A percentile compares a stretch with the other conserved stretches of the same genome.
Conservation (phyloP, 1,284 basidiomycete species). For the Cryptococcus sp. region DNA sequence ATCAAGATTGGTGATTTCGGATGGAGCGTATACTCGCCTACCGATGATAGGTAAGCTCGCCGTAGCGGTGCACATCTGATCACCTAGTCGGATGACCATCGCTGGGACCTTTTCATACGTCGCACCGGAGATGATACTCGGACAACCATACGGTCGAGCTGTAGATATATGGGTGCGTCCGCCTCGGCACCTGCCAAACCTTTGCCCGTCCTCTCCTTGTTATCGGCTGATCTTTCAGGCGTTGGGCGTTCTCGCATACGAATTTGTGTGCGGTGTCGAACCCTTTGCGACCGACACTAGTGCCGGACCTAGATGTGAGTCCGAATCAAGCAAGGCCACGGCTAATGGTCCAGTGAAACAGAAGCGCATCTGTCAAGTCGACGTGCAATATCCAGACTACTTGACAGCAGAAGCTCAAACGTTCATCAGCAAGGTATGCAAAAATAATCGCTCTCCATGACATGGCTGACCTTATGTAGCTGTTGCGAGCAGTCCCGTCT, state of each 20-base stretch:
- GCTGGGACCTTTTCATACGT: constrained; percentile 94
- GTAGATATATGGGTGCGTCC: constrained; percentile 38
- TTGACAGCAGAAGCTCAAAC: constrained; percentile 59
- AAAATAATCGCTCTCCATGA: too few species aligned
- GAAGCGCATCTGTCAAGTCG: constrained; percentile 50
- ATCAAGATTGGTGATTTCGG: constrained; percentile 99
- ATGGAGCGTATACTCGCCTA: constrained; percentile 93
- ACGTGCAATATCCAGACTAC: constrained; percentile 64
- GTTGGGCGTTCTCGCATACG: constrained; percentile 88
- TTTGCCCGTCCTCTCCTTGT: constrained; percentile 1
- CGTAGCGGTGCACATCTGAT: background rate
- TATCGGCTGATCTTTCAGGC: constrained; percentile 72
- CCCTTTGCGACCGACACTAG: constrained; percentile 68
- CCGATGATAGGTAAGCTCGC: constrained; percentile 45
- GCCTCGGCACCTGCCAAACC: too few species aligned
- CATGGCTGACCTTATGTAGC: background rate
- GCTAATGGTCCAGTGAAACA: constrained; percentile 26
- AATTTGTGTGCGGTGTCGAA: constrained; percentile 83
- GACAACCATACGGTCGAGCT: constrained; percentile 41
- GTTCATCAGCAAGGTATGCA: constrained; percentile 59
- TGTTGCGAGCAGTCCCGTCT: background rate
- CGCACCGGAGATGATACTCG: constrained; percentile 95
- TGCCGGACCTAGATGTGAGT: constrained; percentile 26
- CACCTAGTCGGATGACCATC: constrained; percentile 61
- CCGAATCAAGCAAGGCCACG: background rate